Evolutionary conservation across 1,139 yeast genomes (phyloP), one percentile per base, ranked within the genome.

Genomic region (Protomyces inundatus): DNA sequence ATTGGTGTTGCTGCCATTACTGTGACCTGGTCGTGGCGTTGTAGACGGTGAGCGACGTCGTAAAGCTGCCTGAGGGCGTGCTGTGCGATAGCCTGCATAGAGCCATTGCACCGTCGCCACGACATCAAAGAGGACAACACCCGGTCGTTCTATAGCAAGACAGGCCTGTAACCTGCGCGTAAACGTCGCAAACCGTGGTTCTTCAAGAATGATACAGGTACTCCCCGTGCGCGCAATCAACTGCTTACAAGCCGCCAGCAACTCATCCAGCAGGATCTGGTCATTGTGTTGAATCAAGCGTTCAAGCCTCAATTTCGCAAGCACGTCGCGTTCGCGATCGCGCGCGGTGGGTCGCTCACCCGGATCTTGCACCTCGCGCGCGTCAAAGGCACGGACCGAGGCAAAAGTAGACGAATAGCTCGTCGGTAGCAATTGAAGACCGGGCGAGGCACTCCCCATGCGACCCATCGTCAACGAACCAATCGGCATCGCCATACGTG

Each of bases 71-170:
- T 14, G 48, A 7, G 60, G 60, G 16, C 45, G 32, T 2, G 60
- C 53, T 9, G 45, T 51, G 37, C 45, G 39, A 52, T 58, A 55
- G 23, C 62, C 62, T n/a, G 52, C 56, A 40, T 58, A 58, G 4
- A 58, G 45, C 62, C 62, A 58, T 16, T 52, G 53, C 53, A 58
- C 62, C 34, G 62, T 55, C 23, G 62, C 54, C 33, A 58, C 62
- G 51, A 58, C 53, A 34, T 58, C 62, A 55, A 51, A 58, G 34
- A 58, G 35, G 34, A 55, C 33, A 14, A 42, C 54, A 23, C 53
- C 45, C 6, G 48, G 48, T 16, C n/a, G 12, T 14, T 42, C 48
- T 10, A 42, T 30, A 3, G 42, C 35, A n/a, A 58, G 56, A 6
- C 54, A 34, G 7, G 37, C 56, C 50, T 58, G 62, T 33, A 58